A percentile compares a stretch with the other conserved stretches of the same genome.
These are phyloP conservation scores for Phytopythium litorale DNA, from an alignment of 352 stramenopile genomes.

Conservation along the genomic window DNA sequence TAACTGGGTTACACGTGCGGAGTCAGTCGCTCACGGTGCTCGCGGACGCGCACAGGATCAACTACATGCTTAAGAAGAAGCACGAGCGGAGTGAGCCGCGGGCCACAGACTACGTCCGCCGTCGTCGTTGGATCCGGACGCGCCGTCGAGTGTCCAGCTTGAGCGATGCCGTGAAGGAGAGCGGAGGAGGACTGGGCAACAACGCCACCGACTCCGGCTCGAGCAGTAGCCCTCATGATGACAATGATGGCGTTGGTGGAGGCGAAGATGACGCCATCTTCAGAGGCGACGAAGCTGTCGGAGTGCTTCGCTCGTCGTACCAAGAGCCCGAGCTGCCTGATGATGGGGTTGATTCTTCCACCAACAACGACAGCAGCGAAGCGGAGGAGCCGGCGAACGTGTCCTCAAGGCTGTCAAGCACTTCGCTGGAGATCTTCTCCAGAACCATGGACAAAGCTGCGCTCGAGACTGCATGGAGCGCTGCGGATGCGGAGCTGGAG, in stretches of 20 bases:
- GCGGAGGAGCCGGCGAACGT: conserved; percentile 1
- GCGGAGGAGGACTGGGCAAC: not conserved
- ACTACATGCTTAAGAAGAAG: conserved; percentile 55
- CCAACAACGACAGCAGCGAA: not conserved
- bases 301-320: not conserved
- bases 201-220: not conserved
- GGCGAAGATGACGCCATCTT: not conserved
- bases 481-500: conserved; percentile 42
- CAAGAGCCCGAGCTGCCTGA: not conserved
- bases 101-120: conserved; percentile 64
- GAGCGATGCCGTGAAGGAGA: not conserved
- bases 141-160: conserved; percentile 26
- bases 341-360: not conserved
- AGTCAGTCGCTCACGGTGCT: too few relatives aligned
- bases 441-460: conserved; percentile 48
- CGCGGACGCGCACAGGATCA: conserved; percentile 27
- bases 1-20: too few relatives aligned
- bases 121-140: conserved; percentile 58
- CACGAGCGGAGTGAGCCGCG: conserved; percentile 45
- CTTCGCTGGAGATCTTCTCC: conserved; percentile 24
- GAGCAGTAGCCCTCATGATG: not conserved
- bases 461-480: conserved; percentile 51
- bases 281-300: not conserved
- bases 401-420: conserved; percentile 10
- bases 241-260: not conserved